phyloP scores from a whole-genome alignment of 1,284 basidiomycete species.

The Lentinula novae-zelandiae region DNA sequence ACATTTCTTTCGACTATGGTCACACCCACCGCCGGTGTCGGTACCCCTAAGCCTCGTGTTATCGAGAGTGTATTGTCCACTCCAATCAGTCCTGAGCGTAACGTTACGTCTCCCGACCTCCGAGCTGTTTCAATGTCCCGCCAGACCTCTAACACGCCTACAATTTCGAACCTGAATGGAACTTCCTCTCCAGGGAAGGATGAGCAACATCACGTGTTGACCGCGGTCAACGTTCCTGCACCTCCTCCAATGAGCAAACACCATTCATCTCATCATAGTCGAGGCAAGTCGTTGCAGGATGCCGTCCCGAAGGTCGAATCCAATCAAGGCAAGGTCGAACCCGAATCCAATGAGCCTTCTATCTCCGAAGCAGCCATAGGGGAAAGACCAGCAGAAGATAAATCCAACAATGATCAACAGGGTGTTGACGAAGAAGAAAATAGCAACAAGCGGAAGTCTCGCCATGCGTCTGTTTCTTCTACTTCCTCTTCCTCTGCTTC shows the following conservation, averaged over 20 bases:
- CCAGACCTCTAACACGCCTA: slow-evolving; percentile 3
- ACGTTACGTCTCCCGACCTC: background rate
- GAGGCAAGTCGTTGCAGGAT: slow-evolving; percentile 9
- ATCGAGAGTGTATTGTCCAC: background rate
- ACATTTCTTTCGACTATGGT: background rate
- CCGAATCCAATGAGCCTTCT: slow-evolving; percentile 18
- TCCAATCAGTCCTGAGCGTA: background rate
- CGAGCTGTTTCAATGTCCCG: background rate
- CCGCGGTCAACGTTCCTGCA: slow-evolving; percentile 33
- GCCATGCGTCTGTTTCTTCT: slow-evolving; percentile 1
- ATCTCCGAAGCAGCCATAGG: background rate
- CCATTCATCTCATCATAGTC: slow-evolving; percentile 13
- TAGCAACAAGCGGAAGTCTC: background rate
- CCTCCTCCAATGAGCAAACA: slow-evolving; percentile 19
- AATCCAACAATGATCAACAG: slow-evolving; percentile 20
- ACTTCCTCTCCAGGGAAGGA: slow-evolving; percentile 20
- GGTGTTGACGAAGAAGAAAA: slow-evolving; percentile 28
- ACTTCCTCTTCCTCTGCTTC: background rate
- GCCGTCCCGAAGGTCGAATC: background rate
- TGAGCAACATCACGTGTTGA: slow-evolving; percentile 29
- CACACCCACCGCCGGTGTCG: background rate
- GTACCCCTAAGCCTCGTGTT: background rate
- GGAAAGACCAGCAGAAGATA: background rate
- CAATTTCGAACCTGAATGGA: background rate
- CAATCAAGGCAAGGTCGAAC: background rate